phyloP scores from a whole-genome alignment of 805 yeast genomes.

The Saturnispora sanitii region DNA sequence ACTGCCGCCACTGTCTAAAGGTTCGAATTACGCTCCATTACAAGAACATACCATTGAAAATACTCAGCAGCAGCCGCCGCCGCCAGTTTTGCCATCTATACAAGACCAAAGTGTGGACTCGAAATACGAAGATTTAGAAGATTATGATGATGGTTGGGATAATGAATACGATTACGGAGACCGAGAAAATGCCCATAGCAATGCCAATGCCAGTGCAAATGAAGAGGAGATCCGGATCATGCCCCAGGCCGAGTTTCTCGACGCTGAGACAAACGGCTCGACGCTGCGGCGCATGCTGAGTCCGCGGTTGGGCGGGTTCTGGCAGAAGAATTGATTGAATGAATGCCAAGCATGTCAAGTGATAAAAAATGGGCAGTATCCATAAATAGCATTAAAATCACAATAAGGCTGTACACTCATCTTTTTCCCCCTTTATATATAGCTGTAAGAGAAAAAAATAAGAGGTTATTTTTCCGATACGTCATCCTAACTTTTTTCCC shows the following conservation, averaged over 20 bases:
- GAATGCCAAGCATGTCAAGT: too few relatives aligned
- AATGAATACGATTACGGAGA: conserved; percentile 15
- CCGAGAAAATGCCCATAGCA: conserved; percentile 23
- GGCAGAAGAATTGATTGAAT: too few relatives aligned
- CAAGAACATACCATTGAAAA: too few relatives aligned
- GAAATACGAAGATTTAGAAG: conserved; percentile 24
- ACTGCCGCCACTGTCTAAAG: too few relatives aligned
- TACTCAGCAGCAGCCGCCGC: background rate
- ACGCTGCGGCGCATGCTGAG: conserved; percentile 2
- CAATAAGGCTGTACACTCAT: too few relatives aligned
- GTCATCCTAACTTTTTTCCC: background rate
- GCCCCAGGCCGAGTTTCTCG: too few relatives aligned
- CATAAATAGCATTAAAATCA: too few relatives aligned
- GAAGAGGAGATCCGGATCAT: too few relatives aligned
- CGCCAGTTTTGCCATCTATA: background rate
- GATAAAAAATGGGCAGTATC: too few relatives aligned
- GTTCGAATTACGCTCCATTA: too few relatives aligned
- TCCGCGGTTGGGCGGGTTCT: conserved; percentile 1
- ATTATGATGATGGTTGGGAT: conserved; percentile 5
- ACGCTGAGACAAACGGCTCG: background rate
- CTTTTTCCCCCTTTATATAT: too few relatives aligned
- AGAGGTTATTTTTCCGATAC: background rate
- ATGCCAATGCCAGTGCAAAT: conserved; percentile 1
- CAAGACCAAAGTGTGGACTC: conserved; percentile 14
- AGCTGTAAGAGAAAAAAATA: too few relatives aligned